Percentiles rank a stretch among this genome's conserved stretches.
These are phyloP conservation scores for Nitzschia palea DNA, from an alignment of 108 stramenopile species.

Conservation along the genomic window DNA sequence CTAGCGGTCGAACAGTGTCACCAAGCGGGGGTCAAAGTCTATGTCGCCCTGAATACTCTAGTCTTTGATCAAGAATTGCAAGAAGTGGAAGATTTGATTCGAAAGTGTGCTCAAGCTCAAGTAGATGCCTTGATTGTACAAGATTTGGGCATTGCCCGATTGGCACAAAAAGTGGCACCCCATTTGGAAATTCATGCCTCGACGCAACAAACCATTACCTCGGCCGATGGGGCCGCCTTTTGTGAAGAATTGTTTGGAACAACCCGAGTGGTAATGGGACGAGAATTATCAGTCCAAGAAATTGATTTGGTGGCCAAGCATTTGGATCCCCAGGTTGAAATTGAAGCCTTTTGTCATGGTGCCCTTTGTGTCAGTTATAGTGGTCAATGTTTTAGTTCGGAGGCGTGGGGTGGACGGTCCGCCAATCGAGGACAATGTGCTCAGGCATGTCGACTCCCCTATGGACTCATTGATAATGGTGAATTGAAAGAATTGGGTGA, in stretches of 20 bases:
- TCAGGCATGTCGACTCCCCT: conserved; percentile 78
- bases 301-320: conserved; percentile 41
- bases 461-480: conserved; percentile 69
- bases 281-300: conserved; percentile 60
- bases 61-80: conserved; percentile 68
- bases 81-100: conserved; percentile 55
- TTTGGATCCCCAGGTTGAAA: conserved; percentile 45
- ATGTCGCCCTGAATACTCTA: conserved; percentile 68
- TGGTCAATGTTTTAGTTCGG: conserved; percentile 74
- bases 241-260: conserved; percentile 40
- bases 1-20: conserved; percentile 51
- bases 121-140: conserved; percentile 83
- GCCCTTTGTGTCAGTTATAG: conserved; percentile 73
- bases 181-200: conserved; percentile 64
- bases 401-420: conserved; percentile 71
- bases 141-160: conserved; percentile 56
- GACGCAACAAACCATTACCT: conserved; percentile 75
- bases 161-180: conserved; percentile 52
- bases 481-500: conserved; percentile 55
- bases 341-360: conserved; percentile 81
- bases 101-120: conserved; percentile 41
- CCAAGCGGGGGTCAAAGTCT: conserved; percentile 52
- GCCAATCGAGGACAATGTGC: conserved; percentile 85
- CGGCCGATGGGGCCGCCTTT: conserved; percentile 65
- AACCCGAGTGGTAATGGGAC: conserved; percentile 63